phyloP scores from a whole-genome alignment of 129 eudicot genomes.

The Centella asiatica region DNA sequence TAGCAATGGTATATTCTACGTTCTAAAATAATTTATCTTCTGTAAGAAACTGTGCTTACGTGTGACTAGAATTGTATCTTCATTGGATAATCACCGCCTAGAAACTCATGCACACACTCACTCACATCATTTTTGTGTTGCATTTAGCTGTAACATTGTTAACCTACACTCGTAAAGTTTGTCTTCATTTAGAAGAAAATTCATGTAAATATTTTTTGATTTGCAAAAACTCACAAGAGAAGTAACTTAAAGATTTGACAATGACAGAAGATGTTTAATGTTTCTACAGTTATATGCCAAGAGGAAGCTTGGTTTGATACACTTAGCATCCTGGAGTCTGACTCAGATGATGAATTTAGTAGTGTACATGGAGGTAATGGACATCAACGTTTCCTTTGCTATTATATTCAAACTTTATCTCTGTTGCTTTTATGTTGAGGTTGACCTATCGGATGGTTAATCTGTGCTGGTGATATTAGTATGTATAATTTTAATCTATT shows the following conservation, averaged over 20 bases:
- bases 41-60: not conserved
- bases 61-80: not conserved
- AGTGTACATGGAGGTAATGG: constrained; percentile 39
- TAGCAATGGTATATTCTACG: constrained; percentile 33
- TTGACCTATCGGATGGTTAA: not conserved
- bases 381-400: not conserved
- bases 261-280: not conserved
- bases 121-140: not conserved
- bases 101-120: too few relatives aligned
- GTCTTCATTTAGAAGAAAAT: not conserved
- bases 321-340: constrained; percentile 4
- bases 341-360: constrained; percentile 65
- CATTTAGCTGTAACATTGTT: not conserved
- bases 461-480: not conserved
- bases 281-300: constrained; percentile 16
- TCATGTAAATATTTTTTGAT: not conserved
- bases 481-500: not conserved
- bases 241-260: not conserved
- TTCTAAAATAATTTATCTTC: not conserved
- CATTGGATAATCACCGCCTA: not conserved
- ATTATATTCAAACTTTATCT: not conserved
- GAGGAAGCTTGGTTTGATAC: constrained; percentile 79
- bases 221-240: not conserved
- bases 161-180: not conserved
- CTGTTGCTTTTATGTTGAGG: not conserved